Evolutionary conservation across 148 eudicot genomes (phyloP).

Genomic region (Drosera capensis): DNA sequence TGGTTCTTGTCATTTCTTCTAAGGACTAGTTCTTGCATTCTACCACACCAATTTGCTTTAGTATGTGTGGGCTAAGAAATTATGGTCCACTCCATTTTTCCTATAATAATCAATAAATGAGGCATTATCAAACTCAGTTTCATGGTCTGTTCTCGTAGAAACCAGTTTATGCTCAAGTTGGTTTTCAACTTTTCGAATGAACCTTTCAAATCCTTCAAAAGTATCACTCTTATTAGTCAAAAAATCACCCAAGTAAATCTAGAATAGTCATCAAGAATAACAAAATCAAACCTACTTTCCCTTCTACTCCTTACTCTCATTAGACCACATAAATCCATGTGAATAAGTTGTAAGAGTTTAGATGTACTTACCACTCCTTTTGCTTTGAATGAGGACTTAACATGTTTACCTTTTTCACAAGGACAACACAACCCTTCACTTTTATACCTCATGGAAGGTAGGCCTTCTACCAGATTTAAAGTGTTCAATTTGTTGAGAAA

Average conservation of each 20-base stretch:
- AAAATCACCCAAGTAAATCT: neutral
- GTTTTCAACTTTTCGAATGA: neutral
- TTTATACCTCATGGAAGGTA: too few species aligned
- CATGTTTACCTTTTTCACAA: neutral
- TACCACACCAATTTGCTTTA: neutral
- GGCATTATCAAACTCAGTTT: neutral
- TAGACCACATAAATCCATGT: constrained; percentile 6
- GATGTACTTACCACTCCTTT: neutral
- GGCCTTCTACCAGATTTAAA: neutral
- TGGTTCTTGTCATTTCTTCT: neutral
- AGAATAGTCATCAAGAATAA: constrained; percentile 2
- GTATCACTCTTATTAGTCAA: neutral
- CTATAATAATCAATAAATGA: neutral
- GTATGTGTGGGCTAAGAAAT: neutral
- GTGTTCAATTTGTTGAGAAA: neutral
- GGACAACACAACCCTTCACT: neutral
- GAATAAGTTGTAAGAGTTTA: neutral
- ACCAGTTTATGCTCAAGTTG: too few species aligned
- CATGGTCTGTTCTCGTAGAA: neutral
- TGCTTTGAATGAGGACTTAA: neutral
- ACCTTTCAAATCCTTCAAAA: neutral
- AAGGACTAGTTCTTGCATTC: neutral
- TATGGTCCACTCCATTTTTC: too few species aligned
- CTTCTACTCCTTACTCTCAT: neutral
- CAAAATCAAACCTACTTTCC: neutral